Evolutionary conservation across 345 rosid species (phyloP).

Genomic region (Citrus medica): DNA sequence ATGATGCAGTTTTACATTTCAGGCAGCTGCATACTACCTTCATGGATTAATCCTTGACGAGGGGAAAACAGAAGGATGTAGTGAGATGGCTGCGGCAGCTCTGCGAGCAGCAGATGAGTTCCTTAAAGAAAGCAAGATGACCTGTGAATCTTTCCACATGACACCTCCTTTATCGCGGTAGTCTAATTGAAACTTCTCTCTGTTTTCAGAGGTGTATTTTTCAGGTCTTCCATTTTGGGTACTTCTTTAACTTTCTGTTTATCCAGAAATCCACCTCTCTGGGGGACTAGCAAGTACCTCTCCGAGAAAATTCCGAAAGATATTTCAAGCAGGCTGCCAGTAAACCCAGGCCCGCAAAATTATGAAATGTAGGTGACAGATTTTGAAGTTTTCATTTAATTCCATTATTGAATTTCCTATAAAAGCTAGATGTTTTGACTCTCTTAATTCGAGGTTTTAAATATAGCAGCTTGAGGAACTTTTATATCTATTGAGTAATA

Average conservation of each 20-base stretch:
- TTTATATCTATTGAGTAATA: not conserved
- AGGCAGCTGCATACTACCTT: conserved; percentile 71
- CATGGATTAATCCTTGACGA: conserved; percentile 68
- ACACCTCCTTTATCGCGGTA: conserved; percentile 62
- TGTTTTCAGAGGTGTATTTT: not conserved
- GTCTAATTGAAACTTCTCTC: not conserved
- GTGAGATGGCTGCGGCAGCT: conserved; percentile 55
- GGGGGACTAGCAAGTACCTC: conserved; percentile 35
- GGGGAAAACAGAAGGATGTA: conserved; percentile 53
- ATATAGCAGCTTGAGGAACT: not conserved
- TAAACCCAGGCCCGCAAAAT: conserved; percentile 9
- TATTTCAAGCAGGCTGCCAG: conserved; percentile 18
- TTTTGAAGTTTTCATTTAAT: not conserved
- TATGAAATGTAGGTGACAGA: conserved; percentile 24
- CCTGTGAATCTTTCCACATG: conserved; percentile 45
- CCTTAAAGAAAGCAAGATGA: conserved; percentile 48
- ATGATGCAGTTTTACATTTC: conserved; percentile 10
- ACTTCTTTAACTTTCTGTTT: not conserved
- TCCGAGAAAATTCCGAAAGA: conserved; percentile 28
- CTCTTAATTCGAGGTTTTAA: not conserved
- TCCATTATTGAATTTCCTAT: not conserved
- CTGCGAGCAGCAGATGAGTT: conserved; percentile 60
- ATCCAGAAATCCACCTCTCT: conserved; percentile 28
- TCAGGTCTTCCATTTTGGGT: not conserved
- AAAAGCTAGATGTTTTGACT: not conserved